These are phyloP conservation scores for Thelephora ganbajun DNA, from an alignment of 768 basidiomycete species.

Conservation along the genomic window DNA sequence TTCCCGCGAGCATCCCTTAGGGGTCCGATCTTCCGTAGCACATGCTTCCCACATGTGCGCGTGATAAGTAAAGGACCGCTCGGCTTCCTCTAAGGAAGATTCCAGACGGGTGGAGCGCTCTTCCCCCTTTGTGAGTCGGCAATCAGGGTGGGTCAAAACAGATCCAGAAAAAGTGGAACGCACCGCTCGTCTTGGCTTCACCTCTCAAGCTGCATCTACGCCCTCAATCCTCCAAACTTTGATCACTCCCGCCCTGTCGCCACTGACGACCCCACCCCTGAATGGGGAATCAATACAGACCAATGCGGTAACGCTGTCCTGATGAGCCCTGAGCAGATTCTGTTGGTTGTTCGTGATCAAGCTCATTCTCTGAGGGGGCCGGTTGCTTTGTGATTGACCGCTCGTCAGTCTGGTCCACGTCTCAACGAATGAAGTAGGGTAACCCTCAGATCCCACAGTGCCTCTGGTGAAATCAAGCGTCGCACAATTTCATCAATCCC, in stretches of 20 bases:
- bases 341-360: conserved; percentile 75
- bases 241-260: conserved; percentile 77
- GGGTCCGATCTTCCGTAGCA: no score
- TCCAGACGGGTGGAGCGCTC: no score
- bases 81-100: no score
- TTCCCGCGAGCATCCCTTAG: no score
- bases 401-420: conserved; percentile 38
- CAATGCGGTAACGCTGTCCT: conserved; percentile 79
- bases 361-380: conserved; percentile 63
- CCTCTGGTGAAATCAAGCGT: conserved; percentile 14
- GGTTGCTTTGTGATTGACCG: conserved; percentile 37
- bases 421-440: conserved; percentile 40
- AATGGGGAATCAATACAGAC: conserved; percentile 88
- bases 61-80: no score
- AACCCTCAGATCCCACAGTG: conserved; percentile 22
- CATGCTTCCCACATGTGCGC: no score
- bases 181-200: no score
- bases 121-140: no score
- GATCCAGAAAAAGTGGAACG: no score
- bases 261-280: conserved; percentile 83
- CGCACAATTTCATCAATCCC: background rate
- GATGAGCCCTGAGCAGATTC: conserved; percentile 73
- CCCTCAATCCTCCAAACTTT: conserved; percentile 80
- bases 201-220: conserved; percentile 11
- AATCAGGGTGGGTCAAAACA: no score